Evolutionary conservation across 208 protist genomes (phyloP), one percentile per base, ranked within the genome.

Genomic region (Acanthamoeba rhysodes): DNA sequence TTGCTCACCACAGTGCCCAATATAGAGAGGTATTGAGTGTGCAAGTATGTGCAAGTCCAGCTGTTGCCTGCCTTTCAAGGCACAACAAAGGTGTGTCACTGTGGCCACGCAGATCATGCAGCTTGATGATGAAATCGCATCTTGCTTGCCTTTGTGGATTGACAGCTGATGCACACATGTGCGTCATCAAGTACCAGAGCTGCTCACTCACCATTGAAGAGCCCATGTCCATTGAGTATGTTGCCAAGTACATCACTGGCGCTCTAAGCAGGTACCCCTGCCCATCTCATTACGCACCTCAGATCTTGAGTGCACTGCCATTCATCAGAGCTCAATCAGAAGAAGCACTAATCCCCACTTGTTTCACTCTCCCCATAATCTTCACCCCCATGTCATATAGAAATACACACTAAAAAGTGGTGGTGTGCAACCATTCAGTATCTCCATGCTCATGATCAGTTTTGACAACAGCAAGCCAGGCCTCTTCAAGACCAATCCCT

Each of bases 201-300:
- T 99, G 99, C 97, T 97, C 99, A 59, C 97, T 99, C 24, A 99
- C 99, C 95, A 99, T 99, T 96, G 99, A 99, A 96, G 99, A 99
- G 96, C 96, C 98, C 20, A 98, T 99, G 82, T 98, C 99, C 48
- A 98, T 99, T 6, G 99, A 99, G 94, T 99, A 99, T 96, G 98
- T 99, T 84, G 98, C 99, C 20, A 98, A 99, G 93, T 99, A 99
- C 97, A 98, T 99, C 74, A 99, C 99, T 16, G 97, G 98, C 55
- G 97, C 99, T 34, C 99, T n/a, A n/a, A 99, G 98, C 99, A 99
- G 98, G 98, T 98, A 93, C 20, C 14, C 10, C 29, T 4, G 9
- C n/a, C 22, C 59, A 4, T n/a, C 41, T 20, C 48, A 4, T 50
- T 50, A 24, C 53, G 22, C 14, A n/a, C 7, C 48, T n/a, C n/a